phyloP scores from a whole-genome alignment of 495 filamentous ascomycete genomes.

The Chaetomium tenue region DNA sequence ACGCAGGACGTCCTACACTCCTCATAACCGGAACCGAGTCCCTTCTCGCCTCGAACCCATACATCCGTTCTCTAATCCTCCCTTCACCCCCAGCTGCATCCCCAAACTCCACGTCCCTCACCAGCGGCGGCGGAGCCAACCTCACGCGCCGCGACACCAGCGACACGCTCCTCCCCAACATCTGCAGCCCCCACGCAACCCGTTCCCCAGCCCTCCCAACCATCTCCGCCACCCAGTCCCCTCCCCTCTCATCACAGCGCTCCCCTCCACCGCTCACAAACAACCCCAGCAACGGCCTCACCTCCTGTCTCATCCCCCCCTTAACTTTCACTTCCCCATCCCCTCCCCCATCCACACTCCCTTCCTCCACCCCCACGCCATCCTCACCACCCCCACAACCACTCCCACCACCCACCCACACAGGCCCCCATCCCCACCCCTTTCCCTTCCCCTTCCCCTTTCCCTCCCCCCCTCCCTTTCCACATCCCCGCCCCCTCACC shows the following conservation, averaged over 20 bases:
- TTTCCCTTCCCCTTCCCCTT: background rate
- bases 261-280: background rate
- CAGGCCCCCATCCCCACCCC: background rate
- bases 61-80: background rate
- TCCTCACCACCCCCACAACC: background rate
- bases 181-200: background rate
- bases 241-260: background rate
- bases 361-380: background rate
- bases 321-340: no score
- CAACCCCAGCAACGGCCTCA: background rate
- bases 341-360: background rate
- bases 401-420: background rate
- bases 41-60: slow-evolving; percentile 6
- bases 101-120: slow-evolving; percentile 17
- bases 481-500: background rate
- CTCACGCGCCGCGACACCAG: background rate
- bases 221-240: background rate
- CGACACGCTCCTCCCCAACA: background rate
- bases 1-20: background rate
- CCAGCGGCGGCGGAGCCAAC: background rate
- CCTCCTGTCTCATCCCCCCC: background rate
- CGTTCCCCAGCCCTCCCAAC: background rate
- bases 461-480: no score
- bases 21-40: background rate
- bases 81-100: background rate